Evolutionary conservation across 495 filamentous ascomycete species (phyloP).

Genomic region (Diplogelasinospora grovesii): DNA sequence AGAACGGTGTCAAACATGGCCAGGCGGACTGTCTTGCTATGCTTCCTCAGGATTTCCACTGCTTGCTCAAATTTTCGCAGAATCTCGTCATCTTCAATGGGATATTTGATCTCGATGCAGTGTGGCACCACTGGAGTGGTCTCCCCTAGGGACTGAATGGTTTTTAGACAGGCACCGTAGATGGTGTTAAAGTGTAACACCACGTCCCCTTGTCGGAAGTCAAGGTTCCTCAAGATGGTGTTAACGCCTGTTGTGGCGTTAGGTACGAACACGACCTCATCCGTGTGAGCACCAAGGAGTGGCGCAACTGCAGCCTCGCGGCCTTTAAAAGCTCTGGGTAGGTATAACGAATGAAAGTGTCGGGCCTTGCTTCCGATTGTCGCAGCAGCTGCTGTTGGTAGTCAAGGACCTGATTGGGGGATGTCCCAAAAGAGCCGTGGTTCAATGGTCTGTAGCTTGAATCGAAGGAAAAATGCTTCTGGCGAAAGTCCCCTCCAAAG

Average conservation of each 20-base stretch:
- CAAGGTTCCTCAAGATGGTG: slow-evolving; percentile 62
- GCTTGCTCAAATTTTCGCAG: slow-evolving; percentile 40
- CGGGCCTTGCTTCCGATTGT: slow-evolving; percentile 25
- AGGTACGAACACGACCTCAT: slow-evolving; percentile 64
- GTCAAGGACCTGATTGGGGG: slow-evolving; percentile 25
- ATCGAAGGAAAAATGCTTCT: slow-evolving; percentile 32
- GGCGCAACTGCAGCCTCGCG: slow-evolving; percentile 54
- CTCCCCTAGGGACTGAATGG: slow-evolving; percentile 57
- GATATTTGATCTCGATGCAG: slow-evolving; percentile 40
- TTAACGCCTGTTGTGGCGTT: slow-evolving; percentile 75
- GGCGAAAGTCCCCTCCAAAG: too few species aligned
- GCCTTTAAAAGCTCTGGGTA: slow-evolving; percentile 50
- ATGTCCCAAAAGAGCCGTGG: slow-evolving; percentile 36
- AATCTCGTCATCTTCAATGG: slow-evolving; percentile 51
- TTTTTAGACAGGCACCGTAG: slow-evolving; percentile 64
- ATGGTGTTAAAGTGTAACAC: slow-evolving; percentile 60
- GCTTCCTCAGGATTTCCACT: slow-evolving; percentile 31
- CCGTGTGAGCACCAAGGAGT: slow-evolving; percentile 50
- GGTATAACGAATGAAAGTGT: slow-evolving; percentile 45
- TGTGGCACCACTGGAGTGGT: slow-evolving; percentile 26
- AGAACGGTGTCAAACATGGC: slow-evolving; percentile 74
- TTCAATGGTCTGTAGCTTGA: slow-evolving; percentile 30
- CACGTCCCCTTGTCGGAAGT: slow-evolving; percentile 44
- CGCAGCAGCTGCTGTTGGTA: slow-evolving; percentile 20
- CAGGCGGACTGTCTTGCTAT: slow-evolving; percentile 39